Evolutionary conservation across 257 asterid genomes (phyloP).

Genomic region (Plectranthus barbatus): DNA sequence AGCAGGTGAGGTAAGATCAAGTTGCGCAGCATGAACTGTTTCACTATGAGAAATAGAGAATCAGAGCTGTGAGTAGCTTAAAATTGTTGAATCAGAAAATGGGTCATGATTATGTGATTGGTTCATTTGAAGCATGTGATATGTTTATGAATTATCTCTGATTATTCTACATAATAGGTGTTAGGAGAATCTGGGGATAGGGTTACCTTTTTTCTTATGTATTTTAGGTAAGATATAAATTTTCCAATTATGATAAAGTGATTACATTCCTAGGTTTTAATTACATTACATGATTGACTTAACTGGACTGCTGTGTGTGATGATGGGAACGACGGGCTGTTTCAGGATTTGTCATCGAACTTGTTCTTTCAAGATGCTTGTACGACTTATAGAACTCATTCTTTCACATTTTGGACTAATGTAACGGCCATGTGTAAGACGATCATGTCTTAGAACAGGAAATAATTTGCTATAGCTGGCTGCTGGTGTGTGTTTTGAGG

Average conservation of each 20-base stretch:
- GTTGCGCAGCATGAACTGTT: slow-evolving; percentile 9
- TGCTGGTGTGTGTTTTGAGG: slow-evolving; percentile 1
- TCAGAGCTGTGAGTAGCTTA: neutral
- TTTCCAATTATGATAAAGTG: neutral
- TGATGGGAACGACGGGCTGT: too few relatives aligned
- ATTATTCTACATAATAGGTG: neutral
- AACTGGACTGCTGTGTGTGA: too few relatives aligned
- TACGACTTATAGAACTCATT: too few relatives aligned
- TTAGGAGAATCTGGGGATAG: neutral
- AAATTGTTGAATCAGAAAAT: neutral
- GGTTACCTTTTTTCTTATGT: neutral
- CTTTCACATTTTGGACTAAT: too few relatives aligned
- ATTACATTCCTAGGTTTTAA: too few relatives aligned
- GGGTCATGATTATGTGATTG: neutral
- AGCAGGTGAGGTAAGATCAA: neutral
- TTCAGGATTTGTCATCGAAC: too few relatives aligned
- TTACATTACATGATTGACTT: too few relatives aligned
- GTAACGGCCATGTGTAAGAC: too few relatives aligned
- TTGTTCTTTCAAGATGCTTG: too few relatives aligned
- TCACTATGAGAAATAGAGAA: neutral
- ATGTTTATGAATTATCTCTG: neutral
- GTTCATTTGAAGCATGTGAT: neutral
- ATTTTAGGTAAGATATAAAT: neutral
- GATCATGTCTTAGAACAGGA: too few relatives aligned
- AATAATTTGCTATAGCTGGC: neutral